These are phyloP conservation scores for Fistulina hepatica DNA, from an alignment of 1,284 basidiomycete species.

Conservation along the genomic window DNA sequence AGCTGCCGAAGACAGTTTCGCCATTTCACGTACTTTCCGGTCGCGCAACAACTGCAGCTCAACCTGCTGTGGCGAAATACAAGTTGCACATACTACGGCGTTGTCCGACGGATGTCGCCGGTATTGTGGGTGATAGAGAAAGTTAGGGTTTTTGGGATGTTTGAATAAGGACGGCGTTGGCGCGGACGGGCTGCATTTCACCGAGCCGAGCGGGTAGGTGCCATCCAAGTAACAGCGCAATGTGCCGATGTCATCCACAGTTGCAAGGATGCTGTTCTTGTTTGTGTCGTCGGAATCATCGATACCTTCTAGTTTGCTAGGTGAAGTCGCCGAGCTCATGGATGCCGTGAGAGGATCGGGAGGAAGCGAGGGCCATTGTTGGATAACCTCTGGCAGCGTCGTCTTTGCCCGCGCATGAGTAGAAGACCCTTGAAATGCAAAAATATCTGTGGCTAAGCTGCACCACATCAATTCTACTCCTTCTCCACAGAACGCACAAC, in stretches of 20 bases:
- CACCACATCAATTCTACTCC: constrained; percentile 8
- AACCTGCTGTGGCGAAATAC: too few species aligned
- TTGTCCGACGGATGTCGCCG: constrained; percentile 21
- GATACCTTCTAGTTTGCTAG: constrained; percentile 27
- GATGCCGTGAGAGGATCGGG: constrained; percentile 46
- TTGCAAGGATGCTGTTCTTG: constrained; percentile 48
- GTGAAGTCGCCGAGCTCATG: constrained; percentile 31
- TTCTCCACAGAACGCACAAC: constrained; percentile 28
- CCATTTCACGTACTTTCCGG: constrained; percentile 52
- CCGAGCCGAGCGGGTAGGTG: constrained; percentile 62
- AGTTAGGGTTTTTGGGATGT: constrained; percentile 31
- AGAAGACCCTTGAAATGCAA: constrained; percentile 63
- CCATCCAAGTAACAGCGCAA: constrained; percentile 71
- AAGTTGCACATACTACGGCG: constrained; percentile 35
- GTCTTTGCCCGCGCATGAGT: constrained; percentile 33
- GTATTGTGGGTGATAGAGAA: constrained; percentile 36
- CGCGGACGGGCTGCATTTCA: constrained; percentile 30
- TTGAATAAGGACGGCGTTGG: constrained; percentile 40
- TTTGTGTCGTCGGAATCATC: constrained; percentile 47
- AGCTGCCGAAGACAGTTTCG: constrained; percentile 55
- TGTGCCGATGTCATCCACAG: constrained; percentile 41
- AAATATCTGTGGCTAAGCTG: constrained; percentile 47
- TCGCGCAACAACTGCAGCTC: constrained; percentile 47
- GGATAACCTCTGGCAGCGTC: constrained; percentile 43
- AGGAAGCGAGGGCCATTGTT: constrained; percentile 56